Conservation (phyloP, 352 stramenopile species). For the Pythium apleroticum region DNA sequence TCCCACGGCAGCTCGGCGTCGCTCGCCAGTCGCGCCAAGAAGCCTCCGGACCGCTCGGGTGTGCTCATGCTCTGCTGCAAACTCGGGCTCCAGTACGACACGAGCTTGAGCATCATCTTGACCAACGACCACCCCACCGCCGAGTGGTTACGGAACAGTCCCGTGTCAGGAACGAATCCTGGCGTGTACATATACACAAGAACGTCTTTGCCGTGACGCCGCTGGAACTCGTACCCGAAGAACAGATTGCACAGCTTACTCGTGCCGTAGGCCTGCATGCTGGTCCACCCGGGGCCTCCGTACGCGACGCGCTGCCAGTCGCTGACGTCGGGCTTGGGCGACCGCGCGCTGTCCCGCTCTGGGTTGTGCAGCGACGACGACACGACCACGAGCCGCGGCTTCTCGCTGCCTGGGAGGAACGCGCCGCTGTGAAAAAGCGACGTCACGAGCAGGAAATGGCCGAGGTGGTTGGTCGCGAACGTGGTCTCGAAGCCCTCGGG, state of each 20-base stretch:
- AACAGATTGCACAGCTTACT: constrained; percentile 50
- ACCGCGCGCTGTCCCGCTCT: constrained; percentile 6
- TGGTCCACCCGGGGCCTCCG: constrained; percentile 24
- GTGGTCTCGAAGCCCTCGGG: constrained; percentile 40
- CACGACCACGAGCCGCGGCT: constrained; percentile 37
- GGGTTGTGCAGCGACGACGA: constrained; percentile 34
- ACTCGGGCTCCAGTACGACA: constrained; percentile 22
- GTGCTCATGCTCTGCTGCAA: constrained; percentile 31
- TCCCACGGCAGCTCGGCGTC: constrained; percentile 36
- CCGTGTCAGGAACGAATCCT: constrained; percentile 38
- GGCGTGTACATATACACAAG: constrained; percentile 40
- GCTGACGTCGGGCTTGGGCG: constrained; percentile 29
- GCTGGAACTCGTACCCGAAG: constrained; percentile 42
- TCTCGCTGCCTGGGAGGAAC: constrained; percentile 21
- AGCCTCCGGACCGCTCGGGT: constrained; percentile 31
- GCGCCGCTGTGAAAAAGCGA: constrained; percentile 26
- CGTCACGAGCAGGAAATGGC: constrained; percentile 41
- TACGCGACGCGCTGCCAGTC: constrained; percentile 37
- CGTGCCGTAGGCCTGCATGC: constrained; percentile 33
- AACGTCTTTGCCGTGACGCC: constrained; percentile 26
- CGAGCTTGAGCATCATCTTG: constrained; percentile 32
- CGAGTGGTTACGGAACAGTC: constrained; percentile 39
- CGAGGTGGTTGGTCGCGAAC: constrained; percentile 42
- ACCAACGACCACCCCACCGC: constrained; percentile 28
- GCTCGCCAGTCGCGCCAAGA: constrained; percentile 36